phyloP scores from a whole-genome alignment of 2,329 filamentous ascomycete genomes.

The Aspergillus brunneoviolaceus region DNA sequence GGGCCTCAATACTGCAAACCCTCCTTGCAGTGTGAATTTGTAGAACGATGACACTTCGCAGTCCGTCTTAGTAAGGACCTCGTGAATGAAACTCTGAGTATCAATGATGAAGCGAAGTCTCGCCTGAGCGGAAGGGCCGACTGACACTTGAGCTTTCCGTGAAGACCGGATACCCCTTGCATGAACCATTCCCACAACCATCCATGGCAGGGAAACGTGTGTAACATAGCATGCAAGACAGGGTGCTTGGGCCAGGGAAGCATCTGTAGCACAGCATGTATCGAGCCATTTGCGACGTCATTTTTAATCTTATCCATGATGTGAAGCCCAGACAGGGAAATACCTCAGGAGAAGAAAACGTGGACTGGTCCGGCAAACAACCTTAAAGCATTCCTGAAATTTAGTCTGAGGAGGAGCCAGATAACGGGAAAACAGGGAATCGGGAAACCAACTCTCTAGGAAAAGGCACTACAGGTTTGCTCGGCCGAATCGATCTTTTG shows the following conservation, averaged over 20 bases:
- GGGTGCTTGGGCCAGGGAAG: not conserved
- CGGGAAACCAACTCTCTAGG: too few species aligned
- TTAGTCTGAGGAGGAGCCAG: too few species aligned
- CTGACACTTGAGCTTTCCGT: not conserved
- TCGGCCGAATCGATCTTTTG: too few species aligned
- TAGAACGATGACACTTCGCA: too few species aligned
- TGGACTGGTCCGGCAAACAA: not conserved
- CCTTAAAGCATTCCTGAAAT: not conserved
- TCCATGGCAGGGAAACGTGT: not conserved
- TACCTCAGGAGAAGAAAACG: not conserved
- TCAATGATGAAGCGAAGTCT: too few species aligned
- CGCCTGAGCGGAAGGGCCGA: not conserved
- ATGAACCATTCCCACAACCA: not conserved
- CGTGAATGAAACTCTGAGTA: too few species aligned
- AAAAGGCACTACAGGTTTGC: too few species aligned
- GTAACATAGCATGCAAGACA: not conserved
- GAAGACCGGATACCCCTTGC: not conserved
- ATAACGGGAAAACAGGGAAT: too few species aligned
- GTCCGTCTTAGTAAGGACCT: too few species aligned
- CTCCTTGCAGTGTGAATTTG: too few species aligned
- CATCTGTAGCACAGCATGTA: not conserved
- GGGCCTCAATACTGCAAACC: too few species aligned
- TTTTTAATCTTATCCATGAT: not conserved
- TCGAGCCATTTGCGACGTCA: not conserved
- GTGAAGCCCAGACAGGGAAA: not conserved